These are phyloP conservation scores for Fraxinus albicans DNA, from an alignment of 305 asterid genomes.

Conservation along the genomic window DNA sequence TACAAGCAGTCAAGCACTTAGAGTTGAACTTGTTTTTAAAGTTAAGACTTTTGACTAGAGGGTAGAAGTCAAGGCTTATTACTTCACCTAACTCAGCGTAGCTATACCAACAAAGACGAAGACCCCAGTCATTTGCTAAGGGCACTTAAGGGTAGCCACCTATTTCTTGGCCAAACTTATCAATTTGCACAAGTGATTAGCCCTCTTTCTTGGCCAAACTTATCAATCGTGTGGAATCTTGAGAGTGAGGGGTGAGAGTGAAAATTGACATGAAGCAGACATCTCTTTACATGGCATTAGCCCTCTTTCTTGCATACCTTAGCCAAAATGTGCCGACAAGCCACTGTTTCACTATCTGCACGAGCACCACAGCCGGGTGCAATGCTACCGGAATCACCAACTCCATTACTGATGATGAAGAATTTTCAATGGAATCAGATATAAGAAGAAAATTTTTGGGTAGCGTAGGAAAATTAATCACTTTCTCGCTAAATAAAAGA, in stretches of 20 bases:
- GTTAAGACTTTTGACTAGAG: not conserved
- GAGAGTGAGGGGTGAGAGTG: not conserved
- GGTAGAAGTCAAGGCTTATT: not conserved
- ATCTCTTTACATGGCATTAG: not conserved
- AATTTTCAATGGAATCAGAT: not conserved
- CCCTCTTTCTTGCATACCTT: not conserved
- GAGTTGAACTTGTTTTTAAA: not conserved
- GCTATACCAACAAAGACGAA: not conserved
- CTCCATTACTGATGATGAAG: not conserved
- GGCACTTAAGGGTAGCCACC: not conserved
- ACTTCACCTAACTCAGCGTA: not conserved
- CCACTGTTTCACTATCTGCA: not conserved
- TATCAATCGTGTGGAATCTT: not conserved
- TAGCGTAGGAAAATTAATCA: too few relatives aligned
- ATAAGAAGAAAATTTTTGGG: not conserved
- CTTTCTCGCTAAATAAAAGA: not conserved
- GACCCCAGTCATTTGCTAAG: not conserved
- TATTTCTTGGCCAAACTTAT: not conserved
- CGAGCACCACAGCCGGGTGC: not conserved
- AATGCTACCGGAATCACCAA: not conserved
- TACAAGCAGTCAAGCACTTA: not conserved
- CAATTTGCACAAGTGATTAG: not conserved
- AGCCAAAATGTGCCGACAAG: not conserved
- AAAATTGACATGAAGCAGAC: not conserved
- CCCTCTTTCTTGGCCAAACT: too few relatives aligned